phyloP scores from a whole-genome alignment of 345 rosid species.

The Brassica juncea region DNA sequence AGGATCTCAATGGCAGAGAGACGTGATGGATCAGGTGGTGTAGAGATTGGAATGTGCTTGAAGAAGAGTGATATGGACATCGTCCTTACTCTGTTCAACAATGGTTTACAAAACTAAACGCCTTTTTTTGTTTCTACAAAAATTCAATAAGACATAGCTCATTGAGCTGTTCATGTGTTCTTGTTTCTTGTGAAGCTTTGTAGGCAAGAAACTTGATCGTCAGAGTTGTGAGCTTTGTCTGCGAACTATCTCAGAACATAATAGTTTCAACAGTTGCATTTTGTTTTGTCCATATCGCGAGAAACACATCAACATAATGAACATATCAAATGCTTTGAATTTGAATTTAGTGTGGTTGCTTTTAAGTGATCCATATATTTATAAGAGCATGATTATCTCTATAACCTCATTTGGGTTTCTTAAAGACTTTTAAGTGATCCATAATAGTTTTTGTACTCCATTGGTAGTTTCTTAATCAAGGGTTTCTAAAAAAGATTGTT shows the following conservation, averaged over 20 bases:
- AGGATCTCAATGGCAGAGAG: constrained; percentile 34
- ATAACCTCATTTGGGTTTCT: too few relatives aligned
- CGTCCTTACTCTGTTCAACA: not conserved
- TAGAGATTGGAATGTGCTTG: constrained; percentile 36
- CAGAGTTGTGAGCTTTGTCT: not conserved
- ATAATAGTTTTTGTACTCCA: too few relatives aligned
- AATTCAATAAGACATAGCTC: not conserved
- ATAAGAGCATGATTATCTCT: too few relatives aligned
- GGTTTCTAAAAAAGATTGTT: too few relatives aligned
- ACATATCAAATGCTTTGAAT: too few relatives aligned
- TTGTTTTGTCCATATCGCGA: not conserved
- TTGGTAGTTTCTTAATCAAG: too few relatives aligned
- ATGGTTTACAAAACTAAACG: constrained; percentile 18
- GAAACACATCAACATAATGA: not conserved
- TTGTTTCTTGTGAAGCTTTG: not conserved
- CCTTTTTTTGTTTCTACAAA: not conserved
- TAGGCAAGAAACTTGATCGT: not conserved
- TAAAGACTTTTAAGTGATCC: too few relatives aligned
- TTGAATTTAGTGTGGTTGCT: too few relatives aligned
- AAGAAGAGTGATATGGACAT: constrained; percentile 22
- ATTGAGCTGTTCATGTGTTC: not conserved
- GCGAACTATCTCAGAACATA: not conserved
- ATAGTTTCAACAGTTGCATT: not conserved
- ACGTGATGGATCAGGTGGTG: constrained; percentile 28
- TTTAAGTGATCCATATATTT: too few relatives aligned